phyloP scores from a whole-genome alignment of 2,329 filamentous ascomycete genomes.

The Tolypocladium nubicola region DNA sequence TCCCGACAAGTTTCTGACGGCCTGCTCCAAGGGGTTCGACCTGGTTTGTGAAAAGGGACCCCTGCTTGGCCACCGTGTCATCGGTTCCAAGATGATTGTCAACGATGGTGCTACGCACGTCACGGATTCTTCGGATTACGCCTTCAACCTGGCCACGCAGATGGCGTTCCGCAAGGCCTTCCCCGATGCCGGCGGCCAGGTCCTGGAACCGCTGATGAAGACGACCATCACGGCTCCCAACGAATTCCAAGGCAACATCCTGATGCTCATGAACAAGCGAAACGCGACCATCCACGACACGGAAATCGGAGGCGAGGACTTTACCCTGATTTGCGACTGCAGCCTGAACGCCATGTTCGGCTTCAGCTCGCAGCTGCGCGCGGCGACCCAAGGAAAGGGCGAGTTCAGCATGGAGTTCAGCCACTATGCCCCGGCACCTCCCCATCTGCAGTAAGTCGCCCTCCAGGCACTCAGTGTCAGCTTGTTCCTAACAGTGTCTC shows the following conservation, averaged over 20 bases:
- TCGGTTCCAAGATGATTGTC: constrained; percentile 82
- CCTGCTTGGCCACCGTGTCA: constrained; percentile 83
- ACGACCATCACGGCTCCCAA: constrained; percentile 90
- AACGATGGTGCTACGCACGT: constrained; percentile 96
- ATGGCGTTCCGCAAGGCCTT: constrained; percentile 96
- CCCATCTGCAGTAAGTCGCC: constrained; percentile 71
- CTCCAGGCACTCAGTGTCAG: not conserved
- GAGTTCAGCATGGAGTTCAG: constrained; percentile 99
- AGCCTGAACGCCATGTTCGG: constrained; percentile 97
- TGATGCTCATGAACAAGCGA: constrained; percentile 92
- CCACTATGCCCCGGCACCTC: constrained; percentile 81
- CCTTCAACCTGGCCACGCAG: constrained; percentile 89
- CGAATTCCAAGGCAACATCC: constrained; percentile 95
- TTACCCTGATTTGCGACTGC: constrained; percentile 85
- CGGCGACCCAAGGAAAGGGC: constrained; percentile 94
- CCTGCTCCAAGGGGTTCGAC: constrained; percentile 92
- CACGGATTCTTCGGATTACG: constrained; percentile 93
- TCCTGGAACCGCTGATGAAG: constrained; percentile 97
- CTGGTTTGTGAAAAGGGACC: constrained; percentile 76
- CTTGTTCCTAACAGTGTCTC: constrained; percentile 5
- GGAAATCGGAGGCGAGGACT: constrained; percentile 87
- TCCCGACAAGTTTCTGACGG: constrained; percentile 88
- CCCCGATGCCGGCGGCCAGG: constrained; percentile 64
- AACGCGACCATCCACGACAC: constrained; percentile 92
- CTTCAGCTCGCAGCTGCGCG: constrained; percentile 82